Conservation (phyloP, 257 asterid genomes). For the Mitragyna speciosa region DNA sequence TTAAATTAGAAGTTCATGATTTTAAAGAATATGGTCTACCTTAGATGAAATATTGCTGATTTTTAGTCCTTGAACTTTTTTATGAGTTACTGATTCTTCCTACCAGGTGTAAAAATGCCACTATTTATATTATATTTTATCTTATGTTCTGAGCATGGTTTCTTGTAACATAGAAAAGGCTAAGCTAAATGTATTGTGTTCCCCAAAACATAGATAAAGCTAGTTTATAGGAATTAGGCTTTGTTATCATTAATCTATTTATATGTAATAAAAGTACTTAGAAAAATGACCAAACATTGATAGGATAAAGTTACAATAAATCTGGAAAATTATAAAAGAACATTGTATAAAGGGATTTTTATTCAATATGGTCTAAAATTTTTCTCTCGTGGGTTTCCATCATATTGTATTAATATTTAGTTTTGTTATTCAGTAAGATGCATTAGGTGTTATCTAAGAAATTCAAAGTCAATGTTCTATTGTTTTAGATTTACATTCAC, state of each 20-base stretch:
- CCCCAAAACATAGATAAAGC: too few species aligned
- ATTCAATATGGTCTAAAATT: background rate
- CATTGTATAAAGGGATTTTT: background rate
- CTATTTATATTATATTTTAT: slow-evolving; percentile 98
- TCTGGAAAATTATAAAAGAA: too few species aligned
- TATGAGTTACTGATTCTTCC: slow-evolving; percentile 35
- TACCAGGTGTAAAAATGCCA: slow-evolving; percentile 79
- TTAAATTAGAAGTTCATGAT: too few species aligned
- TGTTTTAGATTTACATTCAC: background rate
- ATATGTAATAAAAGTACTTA: background rate
- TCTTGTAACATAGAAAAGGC: slow-evolving; percentile 45
- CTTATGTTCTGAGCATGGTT: slow-evolving; percentile 91
- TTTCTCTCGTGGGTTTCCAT: too few species aligned
- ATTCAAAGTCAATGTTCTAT: background rate
- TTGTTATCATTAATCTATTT: too few species aligned
- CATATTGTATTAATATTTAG: background rate
- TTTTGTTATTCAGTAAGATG: background rate
- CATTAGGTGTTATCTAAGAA: background rate
- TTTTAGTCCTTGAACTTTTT: too few species aligned
- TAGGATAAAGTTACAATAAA: background rate
- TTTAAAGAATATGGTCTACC: too few species aligned
- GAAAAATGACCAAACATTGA: background rate
- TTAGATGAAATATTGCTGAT: too few species aligned
- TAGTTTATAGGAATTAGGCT: background rate
- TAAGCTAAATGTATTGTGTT: background rate